Conservation (phyloP, 148 eudicot genomes). For the Mesembryanthemum crystallinum region DNA sequence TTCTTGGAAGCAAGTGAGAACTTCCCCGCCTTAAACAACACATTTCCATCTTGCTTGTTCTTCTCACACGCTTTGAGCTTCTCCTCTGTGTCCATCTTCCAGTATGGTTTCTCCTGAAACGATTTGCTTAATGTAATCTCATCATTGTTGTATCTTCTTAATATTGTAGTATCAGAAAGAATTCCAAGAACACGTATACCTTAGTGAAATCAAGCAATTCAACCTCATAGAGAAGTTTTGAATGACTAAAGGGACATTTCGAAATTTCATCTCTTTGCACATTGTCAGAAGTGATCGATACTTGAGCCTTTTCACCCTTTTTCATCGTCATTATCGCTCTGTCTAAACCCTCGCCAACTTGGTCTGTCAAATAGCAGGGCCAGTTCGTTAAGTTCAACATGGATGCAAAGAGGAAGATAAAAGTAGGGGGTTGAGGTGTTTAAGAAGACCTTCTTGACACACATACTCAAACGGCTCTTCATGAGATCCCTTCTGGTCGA, state of each 20-base stretch:
- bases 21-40: conserved; percentile 49
- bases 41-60: conserved; percentile 58
- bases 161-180: background rate
- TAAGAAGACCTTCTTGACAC: conserved; percentile 33
- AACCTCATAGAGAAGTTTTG: conserved; percentile 31
- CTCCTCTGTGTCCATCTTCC: conserved; percentile 58
- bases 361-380: conserved; percentile 19
- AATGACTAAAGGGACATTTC: background rate
- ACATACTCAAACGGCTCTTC: conserved; percentile 43
- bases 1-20: conserved; percentile 48
- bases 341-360: conserved; percentile 37
- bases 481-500: conserved; percentile 37
- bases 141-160: background rate
- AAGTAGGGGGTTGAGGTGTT: background rate
- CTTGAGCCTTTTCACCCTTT: conserved; percentile 38
- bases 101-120: conserved; percentile 52
- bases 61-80: conserved; percentile 47
- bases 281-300: conserved; percentile 21
- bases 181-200: conserved; percentile 19
- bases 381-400: background rate
- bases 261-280: conserved; percentile 12
- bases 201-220: conserved; percentile 38
- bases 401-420: background rate
- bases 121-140: too few relatives aligned
- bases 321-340: conserved; percentile 40